phyloP scores from a whole-genome alignment of 371 early-diverging fungal genomes.

The Lichtheimia ornata region DNA sequence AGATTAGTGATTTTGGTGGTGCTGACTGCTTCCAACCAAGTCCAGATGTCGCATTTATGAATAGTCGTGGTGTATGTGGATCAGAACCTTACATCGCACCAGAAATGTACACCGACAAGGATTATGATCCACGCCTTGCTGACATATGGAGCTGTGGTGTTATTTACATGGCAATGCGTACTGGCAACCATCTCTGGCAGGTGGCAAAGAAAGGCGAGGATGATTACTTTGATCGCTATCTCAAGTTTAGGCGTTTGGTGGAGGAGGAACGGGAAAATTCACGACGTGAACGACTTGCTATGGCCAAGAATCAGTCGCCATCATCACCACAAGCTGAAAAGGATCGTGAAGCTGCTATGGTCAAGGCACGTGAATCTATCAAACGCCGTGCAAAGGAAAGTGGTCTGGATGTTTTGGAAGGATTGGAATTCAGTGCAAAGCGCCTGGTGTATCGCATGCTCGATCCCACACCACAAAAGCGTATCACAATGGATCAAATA shows the following conservation, averaged over 20 bases:
- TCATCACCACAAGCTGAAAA: not conserved
- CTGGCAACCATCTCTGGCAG: constrained; percentile 37
- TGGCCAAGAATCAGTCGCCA: not conserved
- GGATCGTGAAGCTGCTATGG: constrained; percentile 5
- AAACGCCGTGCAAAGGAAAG: constrained; percentile 34
- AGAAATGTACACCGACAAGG: constrained; percentile 35
- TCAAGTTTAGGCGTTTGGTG: constrained; percentile 36
- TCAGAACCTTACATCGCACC: constrained; percentile 66
- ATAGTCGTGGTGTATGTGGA: constrained; percentile 50
- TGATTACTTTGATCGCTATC: constrained; percentile 24
- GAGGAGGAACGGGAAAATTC: constrained; percentile 44
- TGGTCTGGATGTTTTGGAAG: constrained; percentile 44
- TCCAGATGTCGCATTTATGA: constrained; percentile 27
- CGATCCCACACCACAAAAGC: constrained; percentile 75
- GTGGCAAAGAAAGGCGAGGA: constrained; percentile 32
- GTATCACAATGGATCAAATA: constrained; percentile 53
- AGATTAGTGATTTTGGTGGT: constrained; percentile 87
- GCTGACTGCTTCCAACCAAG: constrained; percentile 45
- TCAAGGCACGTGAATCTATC: constrained; percentile 36
- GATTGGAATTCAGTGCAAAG: constrained; percentile 46
- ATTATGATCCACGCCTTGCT: constrained; percentile 37
- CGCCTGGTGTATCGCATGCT: constrained; percentile 75
- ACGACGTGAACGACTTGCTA: constrained; percentile 14
- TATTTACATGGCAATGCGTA: constrained; percentile 38
- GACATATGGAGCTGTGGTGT: constrained; percentile 49